Evolutionary conservation across 2,329 filamentous ascomycete genomes (phyloP).

Genomic region (Apiospora kogelbergensis): DNA sequence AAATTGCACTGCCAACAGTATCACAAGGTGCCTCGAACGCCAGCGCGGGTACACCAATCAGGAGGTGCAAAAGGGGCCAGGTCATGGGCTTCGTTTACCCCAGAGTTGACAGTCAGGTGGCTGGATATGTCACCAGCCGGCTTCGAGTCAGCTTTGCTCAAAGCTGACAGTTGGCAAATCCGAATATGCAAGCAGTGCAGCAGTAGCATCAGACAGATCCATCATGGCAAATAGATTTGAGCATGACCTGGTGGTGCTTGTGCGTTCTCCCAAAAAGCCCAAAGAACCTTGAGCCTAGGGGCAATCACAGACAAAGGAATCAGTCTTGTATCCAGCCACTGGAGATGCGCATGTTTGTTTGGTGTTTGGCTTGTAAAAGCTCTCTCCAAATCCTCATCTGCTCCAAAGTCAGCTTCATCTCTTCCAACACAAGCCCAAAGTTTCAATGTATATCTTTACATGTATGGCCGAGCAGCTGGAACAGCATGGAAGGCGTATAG

Average conservation of each 20-base stretch:
- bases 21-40: background rate
- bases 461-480: background rate
- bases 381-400: background rate
- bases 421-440: background rate
- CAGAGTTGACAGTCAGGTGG: background rate
- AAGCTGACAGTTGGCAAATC: background rate
- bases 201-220: background rate
- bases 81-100: background rate
- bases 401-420: background rate
- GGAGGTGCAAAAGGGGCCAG: background rate
- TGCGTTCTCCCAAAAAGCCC: background rate
- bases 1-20: background rate
- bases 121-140: background rate
- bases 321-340: background rate
- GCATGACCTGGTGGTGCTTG: background rate
- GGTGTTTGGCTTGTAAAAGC: background rate
- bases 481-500: background rate
- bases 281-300: background rate
- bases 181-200: background rate
- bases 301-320: background rate
- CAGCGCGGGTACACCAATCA: background rate
- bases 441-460: background rate
- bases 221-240: background rate
- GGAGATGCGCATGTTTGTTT: background rate
- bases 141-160: background rate